A percentile compares a stretch with the other conserved stretches of the same genome.
Evolutionary conservation across 2,329 filamentous ascomycete species (phyloP).

Genomic region (Xylogone sp.): DNA sequence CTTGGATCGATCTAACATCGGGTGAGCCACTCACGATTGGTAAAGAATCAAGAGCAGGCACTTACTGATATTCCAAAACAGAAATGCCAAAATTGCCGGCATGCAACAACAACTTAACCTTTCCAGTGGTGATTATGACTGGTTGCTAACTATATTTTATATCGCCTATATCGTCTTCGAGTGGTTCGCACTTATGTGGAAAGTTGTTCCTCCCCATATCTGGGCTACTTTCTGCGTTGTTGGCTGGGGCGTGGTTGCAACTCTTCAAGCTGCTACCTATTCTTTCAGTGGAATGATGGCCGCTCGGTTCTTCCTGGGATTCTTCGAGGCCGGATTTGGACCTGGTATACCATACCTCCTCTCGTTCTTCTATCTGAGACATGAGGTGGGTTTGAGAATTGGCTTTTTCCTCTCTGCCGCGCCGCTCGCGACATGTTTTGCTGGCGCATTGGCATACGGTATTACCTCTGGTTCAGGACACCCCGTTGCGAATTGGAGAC

Average conservation of each 20-base stretch:
- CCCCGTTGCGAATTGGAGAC: slow-evolving; percentile 55
- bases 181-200: slow-evolving; percentile 34
- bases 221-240: slow-evolving; percentile 31
- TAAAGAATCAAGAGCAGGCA: not conserved
- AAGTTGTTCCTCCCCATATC: slow-evolving; percentile 33
- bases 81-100: slow-evolving; percentile 51
- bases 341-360: slow-evolving; percentile 40
- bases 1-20: slow-evolving; percentile 47
- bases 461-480: slow-evolving; percentile 59
- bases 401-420: slow-evolving; percentile 65
- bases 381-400: slow-evolving; percentile 66
- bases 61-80: slow-evolving; percentile 13
- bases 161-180: slow-evolving; percentile 37
- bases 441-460: slow-evolving; percentile 63
- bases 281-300: slow-evolving; percentile 34
- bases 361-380: slow-evolving; percentile 42
- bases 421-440: slow-evolving; percentile 66
- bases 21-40: slow-evolving; percentile 21
- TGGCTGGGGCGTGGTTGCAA: slow-evolving; percentile 31
- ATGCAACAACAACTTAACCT: slow-evolving; percentile 47
- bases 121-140: slow-evolving; percentile 35
- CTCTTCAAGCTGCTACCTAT: slow-evolving; percentile 41
- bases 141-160: slow-evolving; percentile 37
- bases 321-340: slow-evolving; percentile 39
- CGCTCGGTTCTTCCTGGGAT: slow-evolving; percentile 38